These are phyloP conservation scores for Wickerhamiella spandovensis DNA, from an alignment of 805 yeast species.

Conservation along the genomic window DNA sequence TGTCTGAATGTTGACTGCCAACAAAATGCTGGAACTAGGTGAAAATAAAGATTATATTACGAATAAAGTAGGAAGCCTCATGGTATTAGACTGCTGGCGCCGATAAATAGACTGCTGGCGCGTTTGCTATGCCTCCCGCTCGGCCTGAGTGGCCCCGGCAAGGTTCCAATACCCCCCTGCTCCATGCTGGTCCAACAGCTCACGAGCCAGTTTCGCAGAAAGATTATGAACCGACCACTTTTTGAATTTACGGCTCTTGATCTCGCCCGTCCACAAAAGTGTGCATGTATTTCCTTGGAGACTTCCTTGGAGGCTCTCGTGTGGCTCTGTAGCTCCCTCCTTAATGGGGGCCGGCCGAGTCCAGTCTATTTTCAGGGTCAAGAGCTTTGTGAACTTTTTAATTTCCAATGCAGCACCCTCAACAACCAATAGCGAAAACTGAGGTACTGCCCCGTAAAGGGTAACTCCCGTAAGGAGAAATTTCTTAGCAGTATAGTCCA, in stretches of 20 bases:
- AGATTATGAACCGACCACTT: conserved; percentile 49
- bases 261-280: conserved; percentile 60
- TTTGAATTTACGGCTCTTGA: conserved; percentile 39
- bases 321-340: not conserved
- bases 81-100: no score
- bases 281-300: no score
- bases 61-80: not conserved
- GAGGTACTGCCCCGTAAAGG: conserved; percentile 16
- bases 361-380: conserved; percentile 28
- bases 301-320: no score
- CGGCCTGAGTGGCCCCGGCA: not conserved
- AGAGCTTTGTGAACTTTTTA: conserved; percentile 46
- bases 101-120: no score
- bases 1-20: not conserved
- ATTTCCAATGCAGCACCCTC: conserved; percentile 61
- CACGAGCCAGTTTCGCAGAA: not conserved
- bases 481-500: conserved; percentile 73
- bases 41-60: not conserved
- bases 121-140: no score
- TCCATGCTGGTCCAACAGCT: not conserved
- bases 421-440: conserved; percentile 46
- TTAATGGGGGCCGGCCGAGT: not conserved
- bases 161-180: not conserved
- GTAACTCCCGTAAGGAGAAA: conserved; percentile 47
- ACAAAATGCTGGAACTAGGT: not conserved